phyloP scores from a whole-genome alignment of 257 asterid genomes.

The Salvia miltiorrhiza region DNA sequence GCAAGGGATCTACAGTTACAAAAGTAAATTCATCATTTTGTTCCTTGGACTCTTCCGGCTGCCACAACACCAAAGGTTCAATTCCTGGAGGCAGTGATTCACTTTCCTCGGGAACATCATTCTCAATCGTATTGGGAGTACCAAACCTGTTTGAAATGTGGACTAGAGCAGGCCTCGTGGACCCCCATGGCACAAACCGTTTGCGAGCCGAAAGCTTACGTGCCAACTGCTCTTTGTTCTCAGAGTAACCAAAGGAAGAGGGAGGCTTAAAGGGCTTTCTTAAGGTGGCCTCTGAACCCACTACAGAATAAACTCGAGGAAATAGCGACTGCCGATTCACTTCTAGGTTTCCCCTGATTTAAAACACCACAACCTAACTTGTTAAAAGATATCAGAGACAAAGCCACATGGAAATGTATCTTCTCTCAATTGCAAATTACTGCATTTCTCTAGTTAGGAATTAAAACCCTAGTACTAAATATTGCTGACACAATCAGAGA shows the following conservation, averaged over 20 bases:
- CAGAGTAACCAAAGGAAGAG: conserved; percentile 65
- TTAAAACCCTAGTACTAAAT: not conserved
- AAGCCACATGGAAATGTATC: not conserved
- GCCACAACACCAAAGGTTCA: conserved; percentile 93
- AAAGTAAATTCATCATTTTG: conserved; percentile 30
- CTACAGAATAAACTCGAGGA: conserved; percentile 83
- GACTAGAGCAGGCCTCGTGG: conserved; percentile 60
- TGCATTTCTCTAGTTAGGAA: not conserved
- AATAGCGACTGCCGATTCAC: conserved; percentile 82
- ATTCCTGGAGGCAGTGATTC: conserved; percentile 72
- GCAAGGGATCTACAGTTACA: conserved; percentile 74
- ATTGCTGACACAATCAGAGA: not conserved
- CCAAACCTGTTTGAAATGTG: conserved; percentile 56
- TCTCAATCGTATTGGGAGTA: conserved; percentile 36
- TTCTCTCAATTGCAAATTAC: not conserved
- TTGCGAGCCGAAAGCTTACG: conserved; percentile 89
- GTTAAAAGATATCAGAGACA: not conserved
- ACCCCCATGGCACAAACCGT: conserved; percentile 97
- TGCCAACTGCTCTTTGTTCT: conserved; percentile 56
- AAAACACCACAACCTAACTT: conserved; percentile 10
- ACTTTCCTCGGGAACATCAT: conserved; percentile 45
- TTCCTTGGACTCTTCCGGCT: conserved; percentile 52
- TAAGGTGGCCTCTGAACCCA: conserved; percentile 53
- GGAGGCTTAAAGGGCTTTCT: conserved; percentile 95
- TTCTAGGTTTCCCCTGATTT: conserved; percentile 72